Base-by-base conservation (phyloP, 2,329 filamentous ascomycete genomes). In the Trichoderma polysporum region DNA sequence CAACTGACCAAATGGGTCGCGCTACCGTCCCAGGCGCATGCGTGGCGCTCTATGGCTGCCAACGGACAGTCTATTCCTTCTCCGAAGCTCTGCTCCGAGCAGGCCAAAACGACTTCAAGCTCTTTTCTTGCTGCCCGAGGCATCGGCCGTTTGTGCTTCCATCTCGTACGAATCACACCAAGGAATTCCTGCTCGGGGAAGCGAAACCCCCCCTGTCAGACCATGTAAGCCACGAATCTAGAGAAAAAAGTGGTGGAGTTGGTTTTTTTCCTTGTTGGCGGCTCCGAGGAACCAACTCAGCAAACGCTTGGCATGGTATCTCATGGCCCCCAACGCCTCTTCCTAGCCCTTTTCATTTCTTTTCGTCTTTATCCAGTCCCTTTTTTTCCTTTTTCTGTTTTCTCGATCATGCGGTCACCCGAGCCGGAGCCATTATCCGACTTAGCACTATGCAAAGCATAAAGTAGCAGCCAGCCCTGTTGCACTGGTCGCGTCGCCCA, bases 381-480 rank as follows among this genome's bases (percentile, higher is more conserved):
- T 22, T 50, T 45, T 29, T 19, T 47, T 31, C 7, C 25, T 3
- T 62, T 41, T 29, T 57, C 39, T 39, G 41, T 45, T 60, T 59
- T 12, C 53, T 60, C 54, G 10, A 37, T 53, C 27, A 60, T 49
- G 63, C 33, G 53, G 31, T 29, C 56, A 29, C 17, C 63, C 63
- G 31, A 60, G 54, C 53, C 50, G 54, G 22, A n/a, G 35, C 63
- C 53, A 15, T 25, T 45, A 66, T 50, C 45, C 63, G 63, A 29
- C 49, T 50, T 50, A 60, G 63, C 49, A 52, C 41, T 22, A 50
- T 60, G 63, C 53, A 60, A 50, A 66, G 54, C 60, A 64, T 64
- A 47, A 56, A 47, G 60, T 64, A 17, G 35, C 60, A 47, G 50
- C 22, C 27, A 64, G 60, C 60, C 60, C 60, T 64, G 60, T 64